phyloP scores from a whole-genome alignment of 2,329 filamentous ascomycete species.

The Aspergillus nomiae region DNA sequence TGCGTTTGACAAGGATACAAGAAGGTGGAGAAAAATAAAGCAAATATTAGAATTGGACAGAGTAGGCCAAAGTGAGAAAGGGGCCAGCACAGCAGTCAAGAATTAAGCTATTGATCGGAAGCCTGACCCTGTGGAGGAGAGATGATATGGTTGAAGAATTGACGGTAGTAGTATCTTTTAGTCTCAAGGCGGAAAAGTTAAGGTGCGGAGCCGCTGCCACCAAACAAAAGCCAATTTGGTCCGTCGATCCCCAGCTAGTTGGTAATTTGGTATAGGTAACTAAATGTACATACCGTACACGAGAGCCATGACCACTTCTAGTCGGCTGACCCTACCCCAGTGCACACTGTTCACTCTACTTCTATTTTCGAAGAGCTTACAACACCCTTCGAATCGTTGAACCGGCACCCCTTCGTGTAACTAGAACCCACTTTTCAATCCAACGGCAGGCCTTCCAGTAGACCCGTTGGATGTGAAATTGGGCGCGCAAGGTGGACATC shows the following conservation, averaged over 20 bases:
- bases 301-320: background rate
- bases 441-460: constrained; percentile 33
- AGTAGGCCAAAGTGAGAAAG: background rate
- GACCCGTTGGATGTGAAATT: constrained; percentile 27
- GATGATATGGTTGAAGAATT: background rate
- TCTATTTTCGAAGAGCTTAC: constrained; percentile 18
- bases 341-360: background rate
- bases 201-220: constrained; percentile 11
- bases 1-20: constrained; percentile 12
- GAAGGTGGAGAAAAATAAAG: constrained; percentile 4
- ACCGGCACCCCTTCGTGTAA: constrained; percentile 31
- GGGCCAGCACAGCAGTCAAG: background rate
- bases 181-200: constrained; percentile 1
- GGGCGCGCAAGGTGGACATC: constrained; percentile 15
- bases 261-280: too few species aligned
- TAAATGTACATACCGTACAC: background rate
- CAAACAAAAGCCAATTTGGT: background rate
- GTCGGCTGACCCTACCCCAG: background rate
- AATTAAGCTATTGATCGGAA: background rate
- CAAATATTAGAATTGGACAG: background rate
- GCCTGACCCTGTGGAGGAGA: background rate
- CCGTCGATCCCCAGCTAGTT: background rate
- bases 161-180: constrained; percentile 1
- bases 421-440: constrained; percentile 25
- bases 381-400: constrained; percentile 26